Base-by-base conservation (phyloP, 2,329 filamentous ascomycete genomes). In the Aspergillus pseudotamarii region DNA sequence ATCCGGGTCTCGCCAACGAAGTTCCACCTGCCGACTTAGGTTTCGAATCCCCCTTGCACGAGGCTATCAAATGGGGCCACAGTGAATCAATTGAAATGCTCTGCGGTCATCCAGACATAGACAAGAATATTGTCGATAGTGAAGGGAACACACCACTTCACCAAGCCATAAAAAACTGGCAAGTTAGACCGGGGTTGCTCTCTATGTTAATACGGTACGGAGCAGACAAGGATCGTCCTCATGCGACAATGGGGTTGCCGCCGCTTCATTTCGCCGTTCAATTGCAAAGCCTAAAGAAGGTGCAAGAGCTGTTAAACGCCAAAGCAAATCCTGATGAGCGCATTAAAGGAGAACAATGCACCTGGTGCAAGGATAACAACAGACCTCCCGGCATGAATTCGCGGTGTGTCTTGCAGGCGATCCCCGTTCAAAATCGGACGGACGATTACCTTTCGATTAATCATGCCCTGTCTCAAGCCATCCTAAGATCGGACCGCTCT, bases 131-230 rank as follows among this genome's bases (percentile, higher is more conserved):
- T 16, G 1, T 45, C 23, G 58, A 59, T 16, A 6, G 28, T 9
- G 10, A 59, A 11, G 48, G 48, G n/a, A 59, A 59, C 6, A 43
- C 34, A 14, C 58, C 58, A 5, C 43, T 59, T 12, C 58, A 59
- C 16, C 58, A 54, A 41, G 58, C 48, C 34, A 32, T 59, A 8
- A 12, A 11, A 6, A 6, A 45, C 11, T 45, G 23, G 58, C 36
- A 36, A 28, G 58, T 26, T 21, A 34, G 32, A 4, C 10, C 11
- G 32, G 58, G 58, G 26, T 30, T 59, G 23, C 21, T 53, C 2
- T 36, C 9, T n/a, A 43, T 38, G 34, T 28, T 59, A 5, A 54
- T 59, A 11, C 32, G 6, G 5, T 16, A 14, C 6, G 58, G 58
- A 23, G 46, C 36, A 4, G 48, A 59, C 23, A 54, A 53, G 19